These are phyloP conservation scores for Macrotyloma uniflorum DNA, from an alignment of 306 rosid genomes.

Conservation along the genomic window DNA sequence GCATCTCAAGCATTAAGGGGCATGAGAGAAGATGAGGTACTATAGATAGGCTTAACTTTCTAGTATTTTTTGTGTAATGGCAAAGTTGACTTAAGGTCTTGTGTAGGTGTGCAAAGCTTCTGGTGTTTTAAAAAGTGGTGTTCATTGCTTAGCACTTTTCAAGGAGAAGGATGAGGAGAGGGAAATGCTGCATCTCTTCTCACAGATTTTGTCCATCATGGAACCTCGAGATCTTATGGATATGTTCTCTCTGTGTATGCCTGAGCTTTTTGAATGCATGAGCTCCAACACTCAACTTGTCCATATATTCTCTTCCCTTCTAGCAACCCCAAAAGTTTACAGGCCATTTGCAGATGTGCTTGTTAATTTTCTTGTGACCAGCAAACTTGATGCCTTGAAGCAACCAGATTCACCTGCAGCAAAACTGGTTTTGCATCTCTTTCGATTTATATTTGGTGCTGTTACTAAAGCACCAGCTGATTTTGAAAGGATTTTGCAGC, in stretches of 20 bases:
- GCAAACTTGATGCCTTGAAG: constrained; percentile 88
- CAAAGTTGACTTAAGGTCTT: constrained; percentile 41
- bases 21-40: constrained; percentile 99
- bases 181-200: constrained; percentile 93
- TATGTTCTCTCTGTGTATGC: constrained; percentile 98
- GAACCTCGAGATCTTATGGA: constrained; percentile 99
- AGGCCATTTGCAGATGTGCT: constrained; percentile 94
- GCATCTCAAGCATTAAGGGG: constrained; percentile 86
- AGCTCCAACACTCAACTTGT: constrained; percentile 86
- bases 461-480: constrained; percentile 96
- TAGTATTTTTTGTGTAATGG: constrained; percentile 32
- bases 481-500: constrained; percentile 97
- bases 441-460: constrained; percentile 87
- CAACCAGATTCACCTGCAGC: constrained; percentile 88
- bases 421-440: constrained; percentile 91
- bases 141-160: constrained; percentile 95
- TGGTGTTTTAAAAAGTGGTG: constrained; percentile 96
- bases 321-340: constrained; percentile 81
- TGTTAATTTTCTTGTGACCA: constrained; percentile 87
- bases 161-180: constrained; percentile 98
- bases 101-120: constrained; percentile 90
- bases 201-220: constrained; percentile 96
- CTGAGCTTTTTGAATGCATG: constrained; percentile 99
- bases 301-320: constrained; percentile 90
- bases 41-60: constrained; percentile 26